Evolutionary conservation across 2,329 filamentous ascomycete species (phyloP).

Genomic region (Diplodia seriata): DNA sequence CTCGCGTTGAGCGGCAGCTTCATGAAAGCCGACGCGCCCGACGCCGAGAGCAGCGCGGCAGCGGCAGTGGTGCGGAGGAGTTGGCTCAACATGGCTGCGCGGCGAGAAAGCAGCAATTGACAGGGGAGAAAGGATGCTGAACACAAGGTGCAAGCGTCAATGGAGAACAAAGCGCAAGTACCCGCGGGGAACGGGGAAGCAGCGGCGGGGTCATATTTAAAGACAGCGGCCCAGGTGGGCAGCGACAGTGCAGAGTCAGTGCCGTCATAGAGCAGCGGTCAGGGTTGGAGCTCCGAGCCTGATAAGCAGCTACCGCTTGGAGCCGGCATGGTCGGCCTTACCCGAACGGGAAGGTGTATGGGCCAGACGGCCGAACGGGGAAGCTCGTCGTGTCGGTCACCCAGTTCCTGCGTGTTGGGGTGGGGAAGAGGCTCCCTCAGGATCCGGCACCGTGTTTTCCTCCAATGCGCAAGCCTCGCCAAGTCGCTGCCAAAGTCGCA

Average conservation of each 20-base stretch:
- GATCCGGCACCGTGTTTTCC: background rate
- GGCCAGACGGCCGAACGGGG: background rate
- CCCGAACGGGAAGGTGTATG: slow-evolving; percentile 1
- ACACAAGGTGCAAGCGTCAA: background rate
- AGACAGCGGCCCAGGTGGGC: background rate
- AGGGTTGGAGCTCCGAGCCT: background rate
- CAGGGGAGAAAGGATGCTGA: background rate
- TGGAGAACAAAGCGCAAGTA: background rate
- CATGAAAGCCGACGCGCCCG: slow-evolving; percentile 15
- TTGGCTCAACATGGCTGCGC: slow-evolving; percentile 17
- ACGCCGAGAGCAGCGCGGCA: slow-evolving; percentile 7
- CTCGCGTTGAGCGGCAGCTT: slow-evolving; percentile 29
- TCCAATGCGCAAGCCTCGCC: slow-evolving; percentile 22
- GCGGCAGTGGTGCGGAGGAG: slow-evolving; percentile 5
- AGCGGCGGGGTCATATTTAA: slow-evolving; percentile 9
- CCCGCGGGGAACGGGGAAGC: background rate
- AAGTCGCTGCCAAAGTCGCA: background rate
- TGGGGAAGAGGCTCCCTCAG: slow-evolving; percentile 6
- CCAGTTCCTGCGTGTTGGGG: slow-evolving; percentile 6
- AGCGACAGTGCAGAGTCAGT: slow-evolving; percentile 8
- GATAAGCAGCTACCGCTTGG: slow-evolving; percentile 2
- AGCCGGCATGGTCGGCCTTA: background rate
- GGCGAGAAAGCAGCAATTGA: background rate
- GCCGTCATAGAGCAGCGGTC: slow-evolving; percentile 15
- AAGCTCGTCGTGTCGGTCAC: slow-evolving; percentile 3